phyloP scores from a whole-genome alignment of 306 rosid genomes.

The Neltuma alba region DNA sequence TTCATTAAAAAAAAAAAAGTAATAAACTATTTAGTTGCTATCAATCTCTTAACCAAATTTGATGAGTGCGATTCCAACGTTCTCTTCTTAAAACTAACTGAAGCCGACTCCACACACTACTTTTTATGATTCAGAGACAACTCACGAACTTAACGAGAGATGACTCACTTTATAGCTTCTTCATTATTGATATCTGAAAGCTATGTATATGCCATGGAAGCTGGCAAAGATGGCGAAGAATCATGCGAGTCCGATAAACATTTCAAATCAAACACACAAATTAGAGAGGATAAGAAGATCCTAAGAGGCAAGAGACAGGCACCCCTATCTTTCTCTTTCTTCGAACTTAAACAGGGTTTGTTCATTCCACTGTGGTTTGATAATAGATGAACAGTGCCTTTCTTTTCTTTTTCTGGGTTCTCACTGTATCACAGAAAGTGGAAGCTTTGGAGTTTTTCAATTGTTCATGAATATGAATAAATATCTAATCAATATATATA shows the following conservation, averaged over 20 bases:
- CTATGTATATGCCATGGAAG: background rate
- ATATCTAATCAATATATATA: background rate
- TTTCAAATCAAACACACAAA: background rate
- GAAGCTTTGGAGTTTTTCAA: background rate
- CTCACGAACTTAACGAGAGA: background rate
- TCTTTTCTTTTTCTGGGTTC: slow-evolving; percentile 11
- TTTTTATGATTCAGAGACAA: background rate
- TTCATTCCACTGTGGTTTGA: background rate
- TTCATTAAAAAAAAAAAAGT: no score
- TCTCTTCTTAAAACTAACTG: background rate
- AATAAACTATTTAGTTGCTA: background rate
- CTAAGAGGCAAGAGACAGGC: background rate
- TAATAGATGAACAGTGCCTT: background rate
- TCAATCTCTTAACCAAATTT: background rate
- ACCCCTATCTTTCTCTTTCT: background rate
- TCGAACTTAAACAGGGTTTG: background rate
- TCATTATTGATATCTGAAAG: background rate
- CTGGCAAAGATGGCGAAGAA: background rate
- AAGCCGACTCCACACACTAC: background rate
- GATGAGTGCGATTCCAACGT: background rate
- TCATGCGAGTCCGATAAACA: background rate
- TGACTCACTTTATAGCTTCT: background rate
- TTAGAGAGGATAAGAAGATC: background rate
- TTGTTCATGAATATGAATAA: background rate
- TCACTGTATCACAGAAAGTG: slow-evolving; percentile 8